Base-by-base conservation (phyloP, 2,329 filamentous ascomycete genomes). In the Drechslerella coelobrocha region DNA sequence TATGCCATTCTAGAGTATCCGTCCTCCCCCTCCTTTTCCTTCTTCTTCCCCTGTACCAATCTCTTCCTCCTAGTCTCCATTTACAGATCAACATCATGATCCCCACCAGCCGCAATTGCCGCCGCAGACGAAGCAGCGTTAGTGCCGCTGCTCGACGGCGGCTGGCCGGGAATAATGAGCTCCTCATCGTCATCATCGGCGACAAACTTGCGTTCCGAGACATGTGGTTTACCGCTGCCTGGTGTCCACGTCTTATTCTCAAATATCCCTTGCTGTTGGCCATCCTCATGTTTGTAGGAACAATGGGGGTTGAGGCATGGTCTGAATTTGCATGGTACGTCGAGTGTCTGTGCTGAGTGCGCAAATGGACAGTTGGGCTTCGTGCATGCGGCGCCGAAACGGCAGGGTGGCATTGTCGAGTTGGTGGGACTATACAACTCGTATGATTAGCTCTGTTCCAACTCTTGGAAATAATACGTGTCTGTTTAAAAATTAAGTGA, bases 241-340 rank as follows among this genome's bases (percentile, higher is more conserved):
- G 91, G 85, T 17, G 88, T 92, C 93, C 93, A 97, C 26, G 95
- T 91, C 81, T 96, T 97, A 79, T 95, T 91, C 72, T 88, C 85
- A 79, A 92, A 93, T 12, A 85, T 86, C 54, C 90, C 91, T 75
- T 90, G 87, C 81, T 85, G 84, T 77, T 99, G 94, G 10, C 93
- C 94, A 60, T 95, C 91, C 41, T 88, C 89, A 79, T 99, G 94
- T 79, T 92, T 92, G 81, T 91, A 97, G 2, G 88, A 84, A 79
- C 94, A 99, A 75, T 82, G 85, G n/a, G 89, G 85, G 81, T 97
- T 97, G 73, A 91, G 85, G 80, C 94, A 99, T 0, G 93, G 94
- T 75, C 88, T 92, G 81, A 89, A 97, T 78, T 88, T 92, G 87
- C 94, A 99, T 2, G 72, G 72, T 12, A 63, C 66, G 34, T 73